Conservation (phyloP, 2,329 filamentous ascomycete species). For the Colletotrichum somersetense region DNA sequence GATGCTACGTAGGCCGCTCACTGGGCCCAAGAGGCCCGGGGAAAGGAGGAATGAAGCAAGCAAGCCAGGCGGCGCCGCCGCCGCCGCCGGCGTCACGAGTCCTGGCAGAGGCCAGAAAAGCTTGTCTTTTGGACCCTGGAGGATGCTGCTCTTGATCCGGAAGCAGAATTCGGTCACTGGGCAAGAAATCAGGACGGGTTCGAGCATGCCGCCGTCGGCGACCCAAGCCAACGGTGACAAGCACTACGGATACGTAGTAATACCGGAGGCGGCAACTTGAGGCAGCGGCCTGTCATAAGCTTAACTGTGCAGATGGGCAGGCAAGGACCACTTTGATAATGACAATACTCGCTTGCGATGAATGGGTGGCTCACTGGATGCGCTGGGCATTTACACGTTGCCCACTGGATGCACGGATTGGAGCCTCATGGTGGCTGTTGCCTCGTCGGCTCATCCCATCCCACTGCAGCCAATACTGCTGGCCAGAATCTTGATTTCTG, state of each 20-base stretch:
- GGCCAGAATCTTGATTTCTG: conserved; percentile 15
- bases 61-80: not conserved
- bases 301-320: conserved; percentile 12
- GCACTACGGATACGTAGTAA: no score
- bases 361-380: no score
- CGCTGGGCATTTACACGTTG: not conserved
- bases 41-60: not conserved
- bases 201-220: not conserved
- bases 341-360: no score
- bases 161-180: not conserved
- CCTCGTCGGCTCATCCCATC: conserved; percentile 20
- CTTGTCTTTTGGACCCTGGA: conserved; percentile 10
- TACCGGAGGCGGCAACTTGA: not conserved
- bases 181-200: conserved; percentile 5
- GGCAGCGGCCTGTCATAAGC: conserved; percentile 29
- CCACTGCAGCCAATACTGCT: not conserved
- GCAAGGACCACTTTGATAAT: not conserved
- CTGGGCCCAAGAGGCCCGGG: not conserved
- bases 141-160: not conserved
- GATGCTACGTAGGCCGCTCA: not conserved
- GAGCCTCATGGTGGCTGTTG: conserved; percentile 13
- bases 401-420: not conserved
- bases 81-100: conserved; percentile 1
- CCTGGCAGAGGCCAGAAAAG: conserved; percentile 30
- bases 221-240: not conserved